Evolutionary conservation across 2,329 filamentous ascomycete species (phyloP), one percentile per base, ranked within the genome.

Genomic region (Daldinia eschscholtzii): DNA sequence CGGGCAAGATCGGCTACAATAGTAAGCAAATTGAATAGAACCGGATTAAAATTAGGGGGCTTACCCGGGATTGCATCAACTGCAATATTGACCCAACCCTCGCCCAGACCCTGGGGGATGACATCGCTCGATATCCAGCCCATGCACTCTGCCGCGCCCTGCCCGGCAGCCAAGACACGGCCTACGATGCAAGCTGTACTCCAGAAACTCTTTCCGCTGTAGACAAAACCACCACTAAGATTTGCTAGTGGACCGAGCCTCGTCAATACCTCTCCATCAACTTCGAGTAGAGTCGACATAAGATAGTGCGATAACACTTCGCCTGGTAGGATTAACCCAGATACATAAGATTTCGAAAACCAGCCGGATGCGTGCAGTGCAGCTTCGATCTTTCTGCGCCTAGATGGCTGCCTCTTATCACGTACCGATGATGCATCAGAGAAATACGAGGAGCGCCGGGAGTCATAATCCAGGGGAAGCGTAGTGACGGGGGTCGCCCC

Each of bases 311-410:
- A 84, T 30, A 91, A 74, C 1, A 84, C 83, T 70, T 92, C 89
- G 2, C 89, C 89, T 0, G 89, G 90, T 7, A 92, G 80, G 74
- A 91, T 84, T 50, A 92, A 77, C 0, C 89, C 89, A 37, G 88
- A 91, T 6, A 91, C 81, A 72, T 91, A 92, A 26, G 88, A 90
- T 76, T 89, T 89, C 4, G 89, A 91, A 18, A 92, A 82, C 90
- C 89, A 92, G 1, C 90, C 89, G 0, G 86, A 84, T 2, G 85
- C 80, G 67, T 89, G 85, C 23, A 91, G 80, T 1, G 85, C 85
- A 1, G 88, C 87, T 15, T 87, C 85, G 57, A 90, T 81, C 70
- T 84, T 88, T 53, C 84, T 82, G 39, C 86, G 82, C 64, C 86
- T 83, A 1, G 83, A 81, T 5, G 82, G 76, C 9, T 76, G 75